These are phyloP conservation scores for Jamesozyma lodderae DNA, from an alignment of 805 yeast genomes.

Conservation along the genomic window DNA sequence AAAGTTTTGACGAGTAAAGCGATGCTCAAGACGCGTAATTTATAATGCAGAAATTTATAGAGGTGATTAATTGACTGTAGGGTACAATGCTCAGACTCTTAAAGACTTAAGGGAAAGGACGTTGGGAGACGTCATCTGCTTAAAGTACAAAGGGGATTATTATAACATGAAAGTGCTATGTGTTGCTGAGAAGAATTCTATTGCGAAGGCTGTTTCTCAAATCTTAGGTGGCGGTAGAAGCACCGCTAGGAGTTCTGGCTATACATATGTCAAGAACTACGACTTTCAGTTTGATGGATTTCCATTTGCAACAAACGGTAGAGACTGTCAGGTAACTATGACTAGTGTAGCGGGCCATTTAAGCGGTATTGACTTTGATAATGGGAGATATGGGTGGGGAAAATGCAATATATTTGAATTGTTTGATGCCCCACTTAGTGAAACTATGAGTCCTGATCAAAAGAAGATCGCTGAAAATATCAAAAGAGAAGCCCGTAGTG, in stretches of 20 bases:
- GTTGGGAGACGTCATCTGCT: no score
- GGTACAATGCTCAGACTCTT: no score
- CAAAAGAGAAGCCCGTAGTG: conserved; percentile 47
- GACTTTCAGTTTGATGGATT: conserved; percentile 54
- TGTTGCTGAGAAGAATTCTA: conserved; percentile 96
- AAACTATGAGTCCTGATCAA: conserved; percentile 35
- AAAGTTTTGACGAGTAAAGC: no score
- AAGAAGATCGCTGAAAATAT: conserved; percentile 56
- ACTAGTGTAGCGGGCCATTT: conserved; percentile 91
- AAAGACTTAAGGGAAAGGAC: no score
- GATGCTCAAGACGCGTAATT: no score
- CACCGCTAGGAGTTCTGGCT: conserved; percentile 38
- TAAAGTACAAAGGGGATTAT: no score
- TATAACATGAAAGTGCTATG: conserved; percentile 69
- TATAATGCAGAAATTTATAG: no score
- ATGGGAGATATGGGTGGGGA: conserved; percentile 48
- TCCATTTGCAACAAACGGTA: conserved; percentile 41
- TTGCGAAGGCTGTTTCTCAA: conserved; percentile 66
- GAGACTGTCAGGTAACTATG: conserved; percentile 74
- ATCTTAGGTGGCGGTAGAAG: conserved; percentile 68
- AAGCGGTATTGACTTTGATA: conserved; percentile 48
- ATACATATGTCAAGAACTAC: conserved; percentile 68
- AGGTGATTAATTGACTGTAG: no score
- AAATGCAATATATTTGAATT: conserved; percentile 52
- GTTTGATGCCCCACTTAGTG: conserved; percentile 61